Evolutionary conservation across 805 yeast genomes (phyloP), one percentile per base, ranked within the genome.

Genomic region (Zygoascus bituminiphila): DNA sequence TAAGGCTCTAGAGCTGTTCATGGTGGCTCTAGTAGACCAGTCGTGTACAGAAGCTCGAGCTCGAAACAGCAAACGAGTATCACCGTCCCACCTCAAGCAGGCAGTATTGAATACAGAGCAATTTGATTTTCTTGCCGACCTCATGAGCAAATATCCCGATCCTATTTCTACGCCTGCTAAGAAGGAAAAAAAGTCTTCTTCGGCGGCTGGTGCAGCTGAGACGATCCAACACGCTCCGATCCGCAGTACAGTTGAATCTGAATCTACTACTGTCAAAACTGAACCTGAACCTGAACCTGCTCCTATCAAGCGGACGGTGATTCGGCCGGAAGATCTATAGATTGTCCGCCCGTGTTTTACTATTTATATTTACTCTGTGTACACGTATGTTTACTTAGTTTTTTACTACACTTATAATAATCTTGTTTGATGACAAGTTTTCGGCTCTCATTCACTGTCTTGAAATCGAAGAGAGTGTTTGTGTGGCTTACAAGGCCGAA

Each of bases 91-190:
- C 56, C 76, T 93, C 53, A 82, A 86, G 57, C 77, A 81, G 46
- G 96, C 98, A 0, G 88, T 93, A 20, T 77, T 81, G 63, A 74
- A 74, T 43, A 88, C 86, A 49, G 98, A 93, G 64, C 88, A 86
- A 62, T 93, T 93, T 67, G 99, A 93, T 66, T 93, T 93, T 60
- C 70, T 93, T 55, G 86, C 84, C 40, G 96, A 88, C 42, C 76
- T 81, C 5, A 81, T 81, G 54, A 75, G 71, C 43, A 80, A 80
- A 63, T 78, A 79, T 60, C 79, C 77, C 19, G 75, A 77, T 48
- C 61, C 69, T 6, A 63, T 64, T 42, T 60, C 64, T 10, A 53
- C 55, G 4, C 65, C 49, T 4, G 20, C 39, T 10, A 54, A 48
- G 10, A 55, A 46, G 12, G 22, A 26, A 17, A 22, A 25, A 24